phyloP scores from a whole-genome alignment of 164 flowering plant genomes.

The Magnolia sinica region DNA sequence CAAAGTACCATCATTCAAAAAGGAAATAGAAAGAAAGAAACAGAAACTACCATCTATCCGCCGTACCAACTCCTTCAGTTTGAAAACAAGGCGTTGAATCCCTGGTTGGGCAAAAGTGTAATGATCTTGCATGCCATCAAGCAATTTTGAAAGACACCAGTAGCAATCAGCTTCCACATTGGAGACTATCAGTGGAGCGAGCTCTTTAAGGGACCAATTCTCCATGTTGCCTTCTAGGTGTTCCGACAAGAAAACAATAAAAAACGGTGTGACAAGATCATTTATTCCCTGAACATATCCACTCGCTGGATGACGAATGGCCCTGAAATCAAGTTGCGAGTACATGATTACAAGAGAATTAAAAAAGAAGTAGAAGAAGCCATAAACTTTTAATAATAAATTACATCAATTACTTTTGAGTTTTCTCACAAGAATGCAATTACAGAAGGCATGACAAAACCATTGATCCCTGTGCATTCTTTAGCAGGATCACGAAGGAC shows the following conservation, averaged over 20 bases:
- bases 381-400: background rate
- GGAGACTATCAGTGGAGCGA: conserved; percentile 54
- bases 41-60: conserved; percentile 83
- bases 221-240: conserved; percentile 71
- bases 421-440: background rate
- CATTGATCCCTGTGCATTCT: background rate
- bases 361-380: background rate
- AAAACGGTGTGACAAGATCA: conserved; percentile 93
- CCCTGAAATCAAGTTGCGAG: conserved; percentile 51
- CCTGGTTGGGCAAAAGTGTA: conserved; percentile 99
- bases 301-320: conserved; percentile 98
- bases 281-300: conserved; percentile 99
- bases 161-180: conserved; percentile 93
- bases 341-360: background rate
- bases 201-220: conserved; percentile 63
- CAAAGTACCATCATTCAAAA: background rate
- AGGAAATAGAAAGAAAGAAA: background rate
- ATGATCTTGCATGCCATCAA: conserved; percentile 99
- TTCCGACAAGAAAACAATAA: conserved; percentile 93
- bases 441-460: background rate
- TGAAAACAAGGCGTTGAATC: conserved; percentile 94
- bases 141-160: conserved; percentile 93
- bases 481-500: background rate
- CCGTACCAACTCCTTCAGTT: conserved; percentile 85
- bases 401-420: background rate